phyloP scores from a whole-genome alignment of 352 stramenopile genomes.

The Phytophthora sojae region DNA sequence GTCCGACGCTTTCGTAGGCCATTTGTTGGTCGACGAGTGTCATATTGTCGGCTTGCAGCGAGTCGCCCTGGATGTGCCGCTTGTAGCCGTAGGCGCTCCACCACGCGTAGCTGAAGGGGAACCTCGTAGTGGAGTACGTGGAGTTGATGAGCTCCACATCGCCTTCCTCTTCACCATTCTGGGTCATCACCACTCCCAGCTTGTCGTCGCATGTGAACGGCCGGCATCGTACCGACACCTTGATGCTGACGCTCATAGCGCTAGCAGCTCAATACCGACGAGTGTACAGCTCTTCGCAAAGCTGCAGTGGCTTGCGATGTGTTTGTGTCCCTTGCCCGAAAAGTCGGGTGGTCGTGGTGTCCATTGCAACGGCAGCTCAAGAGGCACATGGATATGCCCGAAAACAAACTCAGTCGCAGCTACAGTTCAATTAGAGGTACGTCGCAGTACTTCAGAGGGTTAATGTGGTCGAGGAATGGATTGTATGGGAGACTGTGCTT shows the following conservation, averaged over 20 bases:
- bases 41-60: constrained; percentile 82
- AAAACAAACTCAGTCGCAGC: not conserved
- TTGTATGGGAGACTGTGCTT: constrained; percentile 13
- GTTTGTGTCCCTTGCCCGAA: constrained; percentile 31
- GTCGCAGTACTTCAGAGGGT: not conserved
- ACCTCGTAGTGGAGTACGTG: constrained; percentile 93
- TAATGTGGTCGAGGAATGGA: constrained; percentile 8
- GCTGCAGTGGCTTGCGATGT: not conserved
- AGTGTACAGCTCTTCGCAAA: not conserved
- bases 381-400: not conserved
- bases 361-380: constrained; percentile 8
- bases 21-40: constrained; percentile 91
- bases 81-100: constrained; percentile 95
- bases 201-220: constrained; percentile 92
- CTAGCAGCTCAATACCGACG: not conserved
- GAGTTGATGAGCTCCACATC: constrained; percentile 95
- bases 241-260: constrained; percentile 91
- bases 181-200: constrained; percentile 92
- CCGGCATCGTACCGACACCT: constrained; percentile 88
- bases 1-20: constrained; percentile 89
- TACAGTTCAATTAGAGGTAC: not conserved
- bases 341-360: constrained; percentile 25
- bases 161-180: constrained; percentile 92
- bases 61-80: constrained; percentile 79
- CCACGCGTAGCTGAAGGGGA: constrained; percentile 94